Evolutionary conservation across 495 filamentous ascomycete genomes (phyloP).

Genomic region (Penicillium chermesinum): DNA sequence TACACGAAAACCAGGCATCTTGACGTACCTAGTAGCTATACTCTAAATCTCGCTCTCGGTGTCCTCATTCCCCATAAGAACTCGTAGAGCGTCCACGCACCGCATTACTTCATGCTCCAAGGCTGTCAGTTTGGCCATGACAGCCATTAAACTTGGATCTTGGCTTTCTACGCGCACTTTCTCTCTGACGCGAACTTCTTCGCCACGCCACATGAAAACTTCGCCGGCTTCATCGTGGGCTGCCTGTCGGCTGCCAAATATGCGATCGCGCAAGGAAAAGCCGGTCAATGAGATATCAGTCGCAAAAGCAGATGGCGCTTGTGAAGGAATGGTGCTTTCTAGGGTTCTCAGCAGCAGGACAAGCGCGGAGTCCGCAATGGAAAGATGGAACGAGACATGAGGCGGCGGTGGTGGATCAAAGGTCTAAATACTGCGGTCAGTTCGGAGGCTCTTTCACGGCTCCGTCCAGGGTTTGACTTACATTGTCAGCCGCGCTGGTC

Average conservation of each 20-base stretch:
- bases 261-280: conserved; percentile 52
- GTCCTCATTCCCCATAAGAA: conserved; percentile 68
- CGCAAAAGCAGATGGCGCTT: conserved; percentile 56
- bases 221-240: conserved; percentile 79
- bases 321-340: conserved; percentile 55
- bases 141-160: conserved; percentile 82
- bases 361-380: conserved; percentile 70
- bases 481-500: conserved; percentile 46
- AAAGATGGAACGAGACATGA: conserved; percentile 67
- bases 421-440: conserved; percentile 19
- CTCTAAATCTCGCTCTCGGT: conserved; percentile 32
- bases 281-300: conserved; percentile 49
- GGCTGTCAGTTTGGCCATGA: conserved; percentile 80
- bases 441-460: not conserved
- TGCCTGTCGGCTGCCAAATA: conserved; percentile 50
- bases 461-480: conserved; percentile 20
- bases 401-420: conserved; percentile 57
- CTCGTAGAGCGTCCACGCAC: conserved; percentile 64
- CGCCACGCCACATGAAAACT: conserved; percentile 60
- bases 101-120: conserved; percentile 67
- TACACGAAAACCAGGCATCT: not conserved
- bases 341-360: conserved; percentile 76
- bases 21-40: not conserved
- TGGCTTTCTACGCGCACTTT: conserved; percentile 88
- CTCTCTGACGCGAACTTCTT: conserved; percentile 79